Conservation (phyloP, 2,329 filamentous ascomycete genomes). For the Aspergillus intermedius region DNA sequence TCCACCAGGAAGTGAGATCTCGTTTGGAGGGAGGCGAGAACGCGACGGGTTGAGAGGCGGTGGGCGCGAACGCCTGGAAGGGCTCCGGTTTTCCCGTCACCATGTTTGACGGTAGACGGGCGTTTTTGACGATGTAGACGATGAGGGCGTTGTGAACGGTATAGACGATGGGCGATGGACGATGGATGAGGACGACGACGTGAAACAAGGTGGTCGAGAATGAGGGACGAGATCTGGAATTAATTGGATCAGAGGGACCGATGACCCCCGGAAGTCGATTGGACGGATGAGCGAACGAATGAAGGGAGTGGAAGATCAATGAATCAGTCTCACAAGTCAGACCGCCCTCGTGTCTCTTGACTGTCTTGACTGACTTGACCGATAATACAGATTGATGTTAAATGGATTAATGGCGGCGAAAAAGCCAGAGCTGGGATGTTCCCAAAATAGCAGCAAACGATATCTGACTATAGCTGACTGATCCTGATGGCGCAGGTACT, state of each 20-base stretch:
- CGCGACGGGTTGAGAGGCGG: slow-evolving; percentile 42
- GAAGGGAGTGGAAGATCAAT: slow-evolving; percentile 2
- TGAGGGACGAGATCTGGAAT: background rate
- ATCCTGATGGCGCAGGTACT: background rate
- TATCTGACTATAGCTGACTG: slow-evolving; percentile 10
- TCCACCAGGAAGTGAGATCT: slow-evolving; percentile 96
- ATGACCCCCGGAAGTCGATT: no score
- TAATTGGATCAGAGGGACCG: no score
- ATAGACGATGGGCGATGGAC: background rate
- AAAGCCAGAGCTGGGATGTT: slow-evolving; percentile 26
- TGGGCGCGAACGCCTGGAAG: slow-evolving; percentile 24
- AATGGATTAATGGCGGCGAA: slow-evolving; percentile 5
- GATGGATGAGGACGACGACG: background rate
- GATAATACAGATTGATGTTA: background rate
- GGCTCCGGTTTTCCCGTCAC: slow-evolving; percentile 32
- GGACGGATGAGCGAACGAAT: background rate
- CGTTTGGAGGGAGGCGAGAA: slow-evolving; percentile 74
- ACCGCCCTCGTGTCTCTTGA: slow-evolving; percentile 21
- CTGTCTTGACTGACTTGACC: background rate
- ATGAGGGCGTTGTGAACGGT: no score
- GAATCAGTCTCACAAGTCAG: no score
- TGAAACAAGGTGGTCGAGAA: background rate
- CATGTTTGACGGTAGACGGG: slow-evolving; percentile 18
- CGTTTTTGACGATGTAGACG: no score
- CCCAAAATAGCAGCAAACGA: slow-evolving; percentile 23